A percentile compares a stretch with the other conserved stretches of the same genome.
phyloP scores from a whole-genome alignment of 2,329 filamentous ascomycete genomes.

The Cercospora berteroae region DNA sequence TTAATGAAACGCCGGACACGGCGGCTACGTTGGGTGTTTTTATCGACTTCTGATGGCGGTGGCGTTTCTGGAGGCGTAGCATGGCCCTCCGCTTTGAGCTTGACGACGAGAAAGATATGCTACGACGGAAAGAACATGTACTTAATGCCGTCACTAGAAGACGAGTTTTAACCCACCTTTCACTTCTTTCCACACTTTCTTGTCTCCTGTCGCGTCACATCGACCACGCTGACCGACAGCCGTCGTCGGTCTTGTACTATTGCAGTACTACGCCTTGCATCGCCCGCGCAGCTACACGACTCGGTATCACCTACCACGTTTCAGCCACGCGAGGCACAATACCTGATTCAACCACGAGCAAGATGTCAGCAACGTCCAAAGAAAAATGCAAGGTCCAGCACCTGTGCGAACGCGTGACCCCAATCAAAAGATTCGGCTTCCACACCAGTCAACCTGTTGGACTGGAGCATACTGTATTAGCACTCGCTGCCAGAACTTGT shows the following conservation, averaged over 20 bases:
- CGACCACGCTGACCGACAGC: background rate
- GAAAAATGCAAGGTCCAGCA: background rate
- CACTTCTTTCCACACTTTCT: slow-evolving; percentile 2
- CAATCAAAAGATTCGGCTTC: background rate
- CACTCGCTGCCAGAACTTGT: too few species aligned
- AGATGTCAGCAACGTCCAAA: background rate
- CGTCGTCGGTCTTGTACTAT: background rate
- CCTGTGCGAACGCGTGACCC: too few species aligned
- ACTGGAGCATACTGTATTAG: too few species aligned
- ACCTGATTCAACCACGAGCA: too few species aligned
- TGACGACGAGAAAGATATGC: slow-evolving; percentile 3
- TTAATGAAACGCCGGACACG: slow-evolving; percentile 2
- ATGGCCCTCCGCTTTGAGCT: background rate
- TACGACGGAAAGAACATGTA: slow-evolving; percentile 11
- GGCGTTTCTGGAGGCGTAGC: slow-evolving; percentile 10
- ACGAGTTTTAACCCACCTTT: slow-evolving; percentile 17
- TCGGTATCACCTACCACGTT: background rate
- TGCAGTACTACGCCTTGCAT: background rate
- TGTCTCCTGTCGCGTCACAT: background rate
- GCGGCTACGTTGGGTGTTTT: slow-evolving; percentile 10
- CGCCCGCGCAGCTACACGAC: background rate
- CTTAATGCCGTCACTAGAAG: slow-evolving; percentile 18
- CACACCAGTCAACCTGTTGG: background rate
- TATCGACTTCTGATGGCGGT: slow-evolving; percentile 9
- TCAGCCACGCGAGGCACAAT: background rate